A percentile compares a stretch with the other conserved stretches of the same genome.
Evolutionary conservation across 768 basidiomycete species (phyloP).

Genomic region (Rhodotorula graminis): DNA sequence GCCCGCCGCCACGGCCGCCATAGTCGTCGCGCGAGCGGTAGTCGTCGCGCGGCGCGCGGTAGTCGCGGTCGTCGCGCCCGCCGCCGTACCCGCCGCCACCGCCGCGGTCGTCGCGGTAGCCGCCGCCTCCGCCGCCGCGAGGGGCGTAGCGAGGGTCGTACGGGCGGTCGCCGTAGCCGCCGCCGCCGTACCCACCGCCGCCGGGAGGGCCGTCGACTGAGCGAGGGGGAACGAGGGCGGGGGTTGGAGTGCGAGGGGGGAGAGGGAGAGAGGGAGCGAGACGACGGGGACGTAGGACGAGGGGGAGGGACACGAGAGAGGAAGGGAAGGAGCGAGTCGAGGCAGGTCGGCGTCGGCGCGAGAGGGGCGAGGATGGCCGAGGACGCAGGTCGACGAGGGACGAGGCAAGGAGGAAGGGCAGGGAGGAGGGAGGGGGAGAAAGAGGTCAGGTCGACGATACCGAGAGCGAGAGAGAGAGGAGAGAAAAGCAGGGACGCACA

Average conservation of each 20-base stretch:
- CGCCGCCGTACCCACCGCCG: constrained; percentile 21
- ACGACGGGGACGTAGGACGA: too few relatives aligned
- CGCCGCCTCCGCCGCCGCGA: constrained; percentile 24
- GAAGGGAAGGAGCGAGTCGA: too few relatives aligned
- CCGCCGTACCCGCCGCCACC: constrained; percentile 49
- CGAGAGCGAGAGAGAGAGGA: too few relatives aligned
- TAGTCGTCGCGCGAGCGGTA: constrained; percentile 24
- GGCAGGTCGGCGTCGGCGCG: too few relatives aligned
- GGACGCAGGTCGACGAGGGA: too few relatives aligned
- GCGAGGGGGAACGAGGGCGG: too few relatives aligned
- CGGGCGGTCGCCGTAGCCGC: constrained; percentile 63
- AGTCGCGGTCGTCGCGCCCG: constrained; percentile 27
- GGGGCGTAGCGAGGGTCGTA: constrained; percentile 67
- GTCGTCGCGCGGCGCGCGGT: constrained; percentile 44
- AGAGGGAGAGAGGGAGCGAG: background rate
- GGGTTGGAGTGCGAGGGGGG: too few relatives aligned
- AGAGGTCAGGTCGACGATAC: too few relatives aligned
- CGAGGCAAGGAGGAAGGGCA: background rate
- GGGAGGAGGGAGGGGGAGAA: constrained; percentile 43
- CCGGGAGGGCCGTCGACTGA: constrained; percentile 1
- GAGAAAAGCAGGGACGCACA: constrained; percentile 50
- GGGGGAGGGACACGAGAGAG: too few relatives aligned
- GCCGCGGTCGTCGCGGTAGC: constrained; percentile 31
- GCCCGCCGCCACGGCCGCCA: background rate
- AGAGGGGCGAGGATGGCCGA: too few relatives aligned